A percentile compares a stretch with the other conserved stretches of the same genome.
phyloP scores from a whole-genome alignment of 371 early-diverging fungal species.

The Capillidium rhysosporum region DNA sequence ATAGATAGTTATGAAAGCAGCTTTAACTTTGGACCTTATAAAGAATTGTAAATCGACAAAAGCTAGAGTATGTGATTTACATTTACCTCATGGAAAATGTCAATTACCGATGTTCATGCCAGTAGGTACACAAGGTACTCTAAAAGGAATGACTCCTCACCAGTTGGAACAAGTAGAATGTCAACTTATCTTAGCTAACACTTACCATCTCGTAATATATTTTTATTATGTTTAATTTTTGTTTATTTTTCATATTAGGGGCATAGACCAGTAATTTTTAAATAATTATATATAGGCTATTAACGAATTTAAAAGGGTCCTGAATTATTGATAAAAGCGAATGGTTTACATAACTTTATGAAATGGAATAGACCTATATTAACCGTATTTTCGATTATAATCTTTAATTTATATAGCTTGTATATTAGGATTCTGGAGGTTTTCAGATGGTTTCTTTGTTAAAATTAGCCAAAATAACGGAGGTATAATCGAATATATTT shows the following conservation, averaged over 20 bases:
- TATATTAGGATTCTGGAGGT: conserved; percentile 61
- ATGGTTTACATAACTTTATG: conserved; percentile 79
- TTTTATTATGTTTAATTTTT: background rate
- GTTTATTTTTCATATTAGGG: conserved; percentile 3
- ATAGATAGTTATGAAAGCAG: background rate
- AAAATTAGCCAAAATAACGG: conserved; percentile 68
- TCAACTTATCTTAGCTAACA: conserved; percentile 84
- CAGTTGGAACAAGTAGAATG: conserved; percentile 70
- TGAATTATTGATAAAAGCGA: conserved; percentile 49
- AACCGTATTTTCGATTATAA: conserved; percentile 26
- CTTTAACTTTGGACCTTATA: conserved; percentile 35
- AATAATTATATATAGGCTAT: background rate
- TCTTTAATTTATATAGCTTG: background rate
- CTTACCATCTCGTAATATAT: conserved; percentile 58
- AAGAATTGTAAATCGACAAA: conserved; percentile 80
- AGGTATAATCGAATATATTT: conserved; percentile 15
- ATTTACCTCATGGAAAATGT: conserved; percentile 67
- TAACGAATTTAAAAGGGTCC: conserved; percentile 24
- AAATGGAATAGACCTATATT: conserved; percentile 67
- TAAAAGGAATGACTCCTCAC: conserved; percentile 69
- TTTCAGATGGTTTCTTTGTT: conserved; percentile 90
- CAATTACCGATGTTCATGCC: conserved; percentile 94
- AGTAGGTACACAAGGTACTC: conserved; percentile 90
- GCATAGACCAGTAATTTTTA: conserved; percentile 8
- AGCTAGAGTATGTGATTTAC: conserved; percentile 59